These are phyloP conservation scores for Arthrobotrys entomopaga DNA, from an alignment of 2,329 filamentous ascomycete genomes.

Conservation along the genomic window DNA sequence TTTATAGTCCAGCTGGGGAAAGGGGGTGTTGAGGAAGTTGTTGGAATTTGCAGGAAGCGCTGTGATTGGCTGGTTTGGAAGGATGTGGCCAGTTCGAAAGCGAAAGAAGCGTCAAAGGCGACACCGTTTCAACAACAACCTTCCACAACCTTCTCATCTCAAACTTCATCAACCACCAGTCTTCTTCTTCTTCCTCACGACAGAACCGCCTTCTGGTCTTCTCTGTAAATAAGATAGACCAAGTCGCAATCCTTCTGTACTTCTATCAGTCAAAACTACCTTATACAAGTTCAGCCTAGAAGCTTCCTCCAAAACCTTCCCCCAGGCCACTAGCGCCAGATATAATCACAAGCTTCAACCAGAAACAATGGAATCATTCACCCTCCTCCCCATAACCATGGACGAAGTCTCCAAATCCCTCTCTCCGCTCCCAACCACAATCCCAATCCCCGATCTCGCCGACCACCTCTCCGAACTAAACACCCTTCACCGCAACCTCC, in stretches of 20 bases:
- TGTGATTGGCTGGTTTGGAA: constrained; percentile 24
- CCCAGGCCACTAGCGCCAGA: neutral
- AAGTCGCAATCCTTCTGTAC: neutral
- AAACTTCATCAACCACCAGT: neutral
- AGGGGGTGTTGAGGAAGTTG: neutral
- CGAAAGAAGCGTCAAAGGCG: constrained; percentile 4
- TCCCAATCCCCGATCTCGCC: constrained; percentile 67
- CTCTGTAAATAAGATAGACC: neutral
- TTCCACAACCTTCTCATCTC: constrained; percentile 7
- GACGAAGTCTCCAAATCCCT: constrained; percentile 85
- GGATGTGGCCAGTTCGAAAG: constrained; percentile 38
- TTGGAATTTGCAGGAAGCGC: constrained; percentile 7
- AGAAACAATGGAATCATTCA: constrained; percentile 72
- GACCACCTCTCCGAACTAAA: constrained; percentile 80
- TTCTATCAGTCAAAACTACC: neutral
- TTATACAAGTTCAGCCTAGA: neutral
- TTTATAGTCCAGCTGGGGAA: neutral
- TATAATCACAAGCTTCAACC: neutral
- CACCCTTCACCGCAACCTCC: constrained; percentile 77
- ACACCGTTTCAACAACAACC: constrained; percentile 33
- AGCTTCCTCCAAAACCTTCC: neutral
- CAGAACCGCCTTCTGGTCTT: neutral
- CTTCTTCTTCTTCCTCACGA: neutral
- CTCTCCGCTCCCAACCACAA: constrained; percentile 63
- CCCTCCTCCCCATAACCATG: constrained; percentile 80